Base-by-base conservation (phyloP, 1,139 yeast species). In the Protomyces pachydermus region DNA sequence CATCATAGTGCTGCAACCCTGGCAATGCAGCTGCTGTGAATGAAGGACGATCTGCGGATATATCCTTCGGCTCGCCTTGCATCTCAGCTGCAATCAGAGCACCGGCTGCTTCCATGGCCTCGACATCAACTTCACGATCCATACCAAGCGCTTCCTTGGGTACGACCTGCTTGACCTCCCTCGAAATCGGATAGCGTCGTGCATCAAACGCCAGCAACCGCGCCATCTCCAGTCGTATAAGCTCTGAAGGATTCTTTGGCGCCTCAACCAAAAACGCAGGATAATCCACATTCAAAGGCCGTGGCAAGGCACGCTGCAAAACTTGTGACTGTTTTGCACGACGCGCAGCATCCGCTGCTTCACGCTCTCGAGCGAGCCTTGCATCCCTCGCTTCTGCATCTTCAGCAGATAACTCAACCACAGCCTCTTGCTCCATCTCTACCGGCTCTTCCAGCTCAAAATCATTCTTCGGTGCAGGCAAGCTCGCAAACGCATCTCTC, bases 391-490 rank as follows among this genome's bases (percentile, higher is more conserved):
- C 81, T 10, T 80, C 79, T 20, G 73, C 74, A 67, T 77, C 82
- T 45, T 72, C 74, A 51, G 50, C 46, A 51, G 67, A 3, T 42
- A 28, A 3, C 12, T 66, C 69, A 16, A 64, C 64, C 23, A 60
- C 63, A 14, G 68, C 72, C 20, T 69, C 71, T 20, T 71, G 74
- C 18, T 67, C 74, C 53, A 66, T 18, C 65, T 35, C 74, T 9
- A 75, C 79, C 2, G 78, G 77, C 1, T 76, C 71, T 4, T 76
- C 75, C n/a, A 82, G 73, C 65, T 85, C 87, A 70, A 81, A 84
- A 66, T 84, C 86, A 68, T 85, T 84, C 67, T 78, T 77, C 0
- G 89, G 87, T 56, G 76, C 74, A 0, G 89, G 87, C 10, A 85
- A 72, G 0, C 70, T 67, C 3, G 75, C 73, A 54, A 84, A 77